These are phyloP conservation scores for Pythium phragmitis DNA, from an alignment of 352 stramenopile genomes.

Conservation along the genomic window DNA sequence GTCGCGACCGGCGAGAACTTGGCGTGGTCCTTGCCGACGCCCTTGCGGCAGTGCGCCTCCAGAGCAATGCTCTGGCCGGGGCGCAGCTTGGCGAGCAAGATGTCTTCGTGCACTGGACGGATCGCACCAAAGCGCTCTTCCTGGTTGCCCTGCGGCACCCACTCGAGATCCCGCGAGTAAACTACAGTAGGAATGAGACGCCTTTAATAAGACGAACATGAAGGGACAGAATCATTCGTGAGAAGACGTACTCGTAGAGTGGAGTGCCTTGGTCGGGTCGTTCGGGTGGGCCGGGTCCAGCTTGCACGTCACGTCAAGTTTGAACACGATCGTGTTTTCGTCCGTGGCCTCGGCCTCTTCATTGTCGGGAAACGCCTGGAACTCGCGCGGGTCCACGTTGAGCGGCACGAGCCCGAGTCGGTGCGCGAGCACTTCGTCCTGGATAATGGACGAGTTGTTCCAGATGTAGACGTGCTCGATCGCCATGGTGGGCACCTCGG, in stretches of 20 bases:
- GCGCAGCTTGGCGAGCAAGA: conserved; percentile 95
- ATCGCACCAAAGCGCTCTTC: conserved; percentile 86
- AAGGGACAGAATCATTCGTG: background rate
- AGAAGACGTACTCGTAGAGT: conserved; percentile 52
- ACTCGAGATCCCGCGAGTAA: conserved; percentile 95
- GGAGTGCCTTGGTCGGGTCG: conserved; percentile 60
- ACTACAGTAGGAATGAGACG: conserved; percentile 37
- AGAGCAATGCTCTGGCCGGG: conserved; percentile 96
- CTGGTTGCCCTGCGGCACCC: conserved; percentile 96
- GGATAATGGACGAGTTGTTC: conserved; percentile 94
- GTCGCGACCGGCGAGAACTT: conserved; percentile 97
- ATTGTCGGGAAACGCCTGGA: conserved; percentile 83
- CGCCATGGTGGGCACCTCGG: conserved; percentile 92
- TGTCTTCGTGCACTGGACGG: conserved; percentile 93
- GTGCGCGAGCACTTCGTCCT: conserved; percentile 92
- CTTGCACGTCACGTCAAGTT: conserved; percentile 92
- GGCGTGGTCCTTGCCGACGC: conserved; percentile 96
- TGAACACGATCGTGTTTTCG: conserved; percentile 97
- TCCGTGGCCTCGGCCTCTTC: conserved; percentile 91
- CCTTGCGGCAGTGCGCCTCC: conserved; percentile 94
- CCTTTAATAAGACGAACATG: no score
- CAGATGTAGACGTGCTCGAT: conserved; percentile 95
- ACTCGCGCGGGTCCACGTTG: conserved; percentile 81
- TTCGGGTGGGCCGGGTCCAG: conserved; percentile 64
- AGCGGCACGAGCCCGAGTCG: conserved; percentile 86